Evolutionary conservation across 225 moss, liverwort and hornwort species (phyloP).

Genomic region (Pseudisothecium myosuroides): DNA sequence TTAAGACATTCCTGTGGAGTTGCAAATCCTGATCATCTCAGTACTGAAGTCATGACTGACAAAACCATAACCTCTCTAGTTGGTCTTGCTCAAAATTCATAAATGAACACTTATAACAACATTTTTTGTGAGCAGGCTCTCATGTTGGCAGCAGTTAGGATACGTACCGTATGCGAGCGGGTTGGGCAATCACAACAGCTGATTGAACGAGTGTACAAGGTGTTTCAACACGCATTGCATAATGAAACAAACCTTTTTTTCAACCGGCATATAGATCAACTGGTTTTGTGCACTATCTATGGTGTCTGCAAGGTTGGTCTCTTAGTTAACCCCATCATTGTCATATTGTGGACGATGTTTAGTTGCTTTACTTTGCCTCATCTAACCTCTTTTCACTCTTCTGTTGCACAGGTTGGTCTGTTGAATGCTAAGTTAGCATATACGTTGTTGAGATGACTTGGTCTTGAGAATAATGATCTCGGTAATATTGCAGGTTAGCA

Average conservation of each 20-base stretch:
- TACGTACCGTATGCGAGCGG: constrained; percentile 84
- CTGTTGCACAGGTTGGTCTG: not conserved
- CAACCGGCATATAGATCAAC: constrained; percentile 94
- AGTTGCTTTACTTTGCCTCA: not conserved
- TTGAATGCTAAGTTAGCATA: not conserved
- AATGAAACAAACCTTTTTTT: constrained; percentile 82
- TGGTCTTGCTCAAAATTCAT: not conserved
- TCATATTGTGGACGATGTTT: not conserved
- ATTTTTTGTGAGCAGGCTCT: constrained; percentile 46
- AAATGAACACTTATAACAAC: not conserved
- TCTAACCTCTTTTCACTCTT: not conserved
- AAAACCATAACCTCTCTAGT: not conserved
- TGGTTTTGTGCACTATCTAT: constrained; percentile 87
- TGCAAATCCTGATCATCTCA: not conserved
- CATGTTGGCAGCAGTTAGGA: constrained; percentile 78
- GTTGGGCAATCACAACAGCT: constrained; percentile 68
- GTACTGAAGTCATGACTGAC: not conserved
- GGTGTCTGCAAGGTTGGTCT: constrained; percentile 87
- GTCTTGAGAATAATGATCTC: not conserved
- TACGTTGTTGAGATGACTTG: not conserved
- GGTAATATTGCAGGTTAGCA: constrained; percentile 62
- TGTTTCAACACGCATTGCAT: constrained; percentile 67
- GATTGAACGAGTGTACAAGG: constrained; percentile 80
- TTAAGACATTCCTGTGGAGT: not conserved
- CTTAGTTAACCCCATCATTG: not conserved